Evolutionary conservation across 2,329 filamentous ascomycete genomes (phyloP), one percentile per base, ranked within the genome.

Genomic region (Davidsoniella virescens): DNA sequence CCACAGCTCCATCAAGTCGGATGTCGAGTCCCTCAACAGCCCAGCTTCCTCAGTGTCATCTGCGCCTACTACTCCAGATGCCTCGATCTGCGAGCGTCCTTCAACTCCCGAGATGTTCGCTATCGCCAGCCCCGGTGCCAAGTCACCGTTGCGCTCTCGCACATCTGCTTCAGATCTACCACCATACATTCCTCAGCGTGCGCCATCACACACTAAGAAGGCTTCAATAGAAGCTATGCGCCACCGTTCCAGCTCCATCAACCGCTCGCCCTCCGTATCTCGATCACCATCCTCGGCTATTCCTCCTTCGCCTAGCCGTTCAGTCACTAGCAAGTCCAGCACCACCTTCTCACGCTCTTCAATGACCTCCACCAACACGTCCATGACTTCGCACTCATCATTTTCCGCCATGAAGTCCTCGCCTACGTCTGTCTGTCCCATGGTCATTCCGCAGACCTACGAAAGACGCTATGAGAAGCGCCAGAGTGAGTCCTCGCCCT

Each of bases 181-280:
- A 2, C 86, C 86, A 1, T 67, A 69, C 14, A 80, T 95, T 53
- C 90, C 90, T 4, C 73, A 78, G 61, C 79, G 90, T 52, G 81
- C 87, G 2, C 75, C 84, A 3, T 90, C 86, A 8, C 90, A 95
- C 67, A 94, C 86, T 58, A 95, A 94, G 70, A 82, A 85, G 62
- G 82, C 82, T 5, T 72, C 72, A 0, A 82, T 86, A 60, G 84
- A 92, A 56, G 78, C 78, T 54, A 64, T 94, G 33, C 80, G 80
- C 58, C 62, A 64, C 64, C 75, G 76, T 54, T 85, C 82, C 1
- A 63, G 79, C 52, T 75, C 77, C 45, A 71, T 75, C 44, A 65
- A 74, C 57, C 78, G 78, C 4, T 68, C 71, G 57, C 67, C 72
- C 45, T 77, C 72, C 1, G 65, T 42, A 4, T 41, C 50, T 58